These are phyloP conservation scores for Cladosporium sp. DNA, from an alignment of 2,329 filamentous ascomycete genomes.

Conservation along the genomic window DNA sequence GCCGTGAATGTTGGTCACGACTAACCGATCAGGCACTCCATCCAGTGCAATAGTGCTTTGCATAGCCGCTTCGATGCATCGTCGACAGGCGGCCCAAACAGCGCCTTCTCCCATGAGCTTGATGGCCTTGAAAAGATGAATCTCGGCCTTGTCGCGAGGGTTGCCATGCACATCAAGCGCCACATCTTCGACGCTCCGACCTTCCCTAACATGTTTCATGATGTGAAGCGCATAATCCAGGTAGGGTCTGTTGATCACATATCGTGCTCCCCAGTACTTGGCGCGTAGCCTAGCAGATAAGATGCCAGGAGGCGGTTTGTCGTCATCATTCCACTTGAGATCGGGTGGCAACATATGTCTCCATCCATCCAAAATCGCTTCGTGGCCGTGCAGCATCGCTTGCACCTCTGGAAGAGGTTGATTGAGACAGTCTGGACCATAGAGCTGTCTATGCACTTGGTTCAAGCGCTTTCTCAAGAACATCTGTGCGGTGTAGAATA, in stretches of 20 bases:
- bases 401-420: constrained; percentile 21
- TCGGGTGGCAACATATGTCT: constrained; percentile 44
- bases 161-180: constrained; percentile 29
- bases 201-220: constrained; percentile 29
- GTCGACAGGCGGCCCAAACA: constrained; percentile 30
- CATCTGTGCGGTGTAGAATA: constrained; percentile 60
- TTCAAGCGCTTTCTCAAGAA: constrained; percentile 56
- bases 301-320: constrained; percentile 70
- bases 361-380: constrained; percentile 47
- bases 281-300: constrained; percentile 78
- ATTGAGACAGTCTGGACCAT: constrained; percentile 35
- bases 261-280: constrained; percentile 90
- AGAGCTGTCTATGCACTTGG: constrained; percentile 52
- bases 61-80: constrained; percentile 69
- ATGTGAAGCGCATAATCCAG: constrained; percentile 57
- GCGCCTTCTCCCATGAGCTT: constrained; percentile 23
- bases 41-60: constrained; percentile 83
- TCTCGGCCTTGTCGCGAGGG: constrained; percentile 29
- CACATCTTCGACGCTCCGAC: constrained; percentile 20
- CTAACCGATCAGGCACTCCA: constrained; percentile 61
- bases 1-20: constrained; percentile 94
- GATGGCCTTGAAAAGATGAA: constrained; percentile 34
- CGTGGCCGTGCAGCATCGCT: constrained; percentile 31
- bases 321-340: constrained; percentile 62
- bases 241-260: constrained; percentile 83